These are phyloP conservation scores for Trichophyton equinum DNA, from an alignment of 2,329 filamentous ascomycete genomes.

Conservation along the genomic window DNA sequence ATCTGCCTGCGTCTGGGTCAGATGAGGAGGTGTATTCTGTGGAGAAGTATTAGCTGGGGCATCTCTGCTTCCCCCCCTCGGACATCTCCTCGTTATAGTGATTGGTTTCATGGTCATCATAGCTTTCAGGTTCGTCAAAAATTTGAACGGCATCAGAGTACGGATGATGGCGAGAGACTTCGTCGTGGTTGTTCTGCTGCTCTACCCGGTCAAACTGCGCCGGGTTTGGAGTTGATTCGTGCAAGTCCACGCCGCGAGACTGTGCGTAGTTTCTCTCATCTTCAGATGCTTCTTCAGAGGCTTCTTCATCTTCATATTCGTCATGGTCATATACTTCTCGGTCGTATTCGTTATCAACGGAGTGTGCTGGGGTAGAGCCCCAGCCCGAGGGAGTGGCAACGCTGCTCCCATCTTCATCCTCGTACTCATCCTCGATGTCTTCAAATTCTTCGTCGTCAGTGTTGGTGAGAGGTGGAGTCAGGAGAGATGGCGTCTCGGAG, in stretches of 20 bases:
- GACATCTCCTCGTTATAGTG: too few relatives aligned
- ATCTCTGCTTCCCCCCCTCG: too few relatives aligned
- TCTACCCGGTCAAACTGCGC: background rate
- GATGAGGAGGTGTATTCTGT: too few relatives aligned
- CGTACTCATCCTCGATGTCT: background rate
- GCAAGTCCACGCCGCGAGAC: background rate
- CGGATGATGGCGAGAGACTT: too few relatives aligned
- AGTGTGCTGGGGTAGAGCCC: background rate
- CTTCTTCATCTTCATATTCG: background rate
- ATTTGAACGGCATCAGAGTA: too few relatives aligned
- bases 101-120: too few relatives aligned
- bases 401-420: background rate
- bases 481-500: background rate
- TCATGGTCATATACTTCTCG: background rate
- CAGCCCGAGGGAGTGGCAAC: background rate
- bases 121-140: too few relatives aligned
- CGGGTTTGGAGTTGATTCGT: background rate
- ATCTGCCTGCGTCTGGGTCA: too few relatives aligned
- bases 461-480: background rate
- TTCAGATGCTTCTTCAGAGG: background rate
- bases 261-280: background rate
- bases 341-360: background rate
- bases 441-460: background rate
- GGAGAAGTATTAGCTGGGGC: too few relatives aligned
- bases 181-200: too few relatives aligned